Conservation (phyloP, 352 stramenopile species). For the Phytophthora idaei region DNA sequence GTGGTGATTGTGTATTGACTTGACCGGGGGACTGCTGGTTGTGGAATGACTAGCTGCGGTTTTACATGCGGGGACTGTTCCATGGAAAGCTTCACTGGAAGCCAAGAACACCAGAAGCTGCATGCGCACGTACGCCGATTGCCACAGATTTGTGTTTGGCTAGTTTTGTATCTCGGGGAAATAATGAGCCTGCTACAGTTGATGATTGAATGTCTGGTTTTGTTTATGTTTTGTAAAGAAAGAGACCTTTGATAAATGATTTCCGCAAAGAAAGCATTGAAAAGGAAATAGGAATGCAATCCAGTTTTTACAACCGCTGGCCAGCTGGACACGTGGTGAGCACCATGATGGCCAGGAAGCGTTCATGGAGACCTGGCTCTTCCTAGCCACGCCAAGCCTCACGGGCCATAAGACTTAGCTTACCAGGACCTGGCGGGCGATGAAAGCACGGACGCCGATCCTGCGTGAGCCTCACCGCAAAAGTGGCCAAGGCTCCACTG, state of each 20-base stretch:
- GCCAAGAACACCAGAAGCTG: slow-evolving; percentile 14
- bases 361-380: slow-evolving; percentile 5
- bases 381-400: slow-evolving; percentile 16
- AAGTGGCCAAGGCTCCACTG: slow-evolving; percentile 24
- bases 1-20: slow-evolving; percentile 1
- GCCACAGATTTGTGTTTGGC: slow-evolving; percentile 11
- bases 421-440: slow-evolving; percentile 1
- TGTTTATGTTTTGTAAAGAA: not conserved
- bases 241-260: not conserved
- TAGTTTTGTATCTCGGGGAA: slow-evolving; percentile 1
- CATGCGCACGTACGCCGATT: slow-evolving; percentile 28
- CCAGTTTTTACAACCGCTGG: slow-evolving; percentile 20
- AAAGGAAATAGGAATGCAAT: not conserved
- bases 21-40: slow-evolving; percentile 17
- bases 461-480: slow-evolving; percentile 7
- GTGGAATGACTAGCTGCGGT: slow-evolving; percentile 15
- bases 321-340: slow-evolving; percentile 26
- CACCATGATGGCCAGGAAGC: slow-evolving; percentile 14
- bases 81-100: slow-evolving; percentile 21
- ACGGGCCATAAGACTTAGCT: not conserved
- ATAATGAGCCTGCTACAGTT: not conserved
- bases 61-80: slow-evolving; percentile 13
- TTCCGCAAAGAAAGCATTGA: not conserved
- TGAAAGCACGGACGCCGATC: slow-evolving; percentile 15
- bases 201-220: not conserved